Base-by-base conservation (phyloP, 345 rosid species). In the Murraya koenigii region DNA sequence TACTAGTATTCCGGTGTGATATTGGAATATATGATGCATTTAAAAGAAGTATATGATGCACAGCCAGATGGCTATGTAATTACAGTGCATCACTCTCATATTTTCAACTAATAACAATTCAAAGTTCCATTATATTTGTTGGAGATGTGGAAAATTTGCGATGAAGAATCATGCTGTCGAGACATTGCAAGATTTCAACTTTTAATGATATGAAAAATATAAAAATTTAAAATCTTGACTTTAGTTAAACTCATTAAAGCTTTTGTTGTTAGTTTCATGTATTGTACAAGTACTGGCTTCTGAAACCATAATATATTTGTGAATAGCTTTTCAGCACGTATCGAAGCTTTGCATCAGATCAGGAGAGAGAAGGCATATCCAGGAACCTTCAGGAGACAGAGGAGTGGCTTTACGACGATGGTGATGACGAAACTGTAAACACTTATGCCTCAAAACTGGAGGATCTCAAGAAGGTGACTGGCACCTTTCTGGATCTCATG, bases 351-450 rank as follows among this genome's bases (percentile, higher is more conserved):
- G 87, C 90, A 11, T 79, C 75, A 76, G 89, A 89, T 69, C 39
- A 1, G 56, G 92, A 89, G 85, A 86, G 85, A 77, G 90, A 89
- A 65, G 88, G 83, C 28, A 82, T 87, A 44, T 84, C 90, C 74
- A 84, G 77, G 79, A 87, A 80, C 77, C 84, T 89, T 7, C 87
- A 89, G 69, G 86, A 87, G 85, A 86, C 92, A 1, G 85, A 89
- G 75, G 92, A 89, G 66, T 89, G 92, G 92, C 92, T 89, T 80
- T 89, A 89, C 49, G 87, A 85, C 1, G 90, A 89, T 25, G 89
- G 90, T 55, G 89, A 86, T 25, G 89, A 89, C 78, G 92, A 89
- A 82, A 83, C 90, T 75, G 89, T 80, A 79, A 83, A 74, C 60
- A 74, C 88, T 64, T 89, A 89, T 72, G 49, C 74, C 65, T 66